phyloP scores from a whole-genome alignment of 352 stramenopile genomes.

The Globisporangium recalcitrans region DNA sequence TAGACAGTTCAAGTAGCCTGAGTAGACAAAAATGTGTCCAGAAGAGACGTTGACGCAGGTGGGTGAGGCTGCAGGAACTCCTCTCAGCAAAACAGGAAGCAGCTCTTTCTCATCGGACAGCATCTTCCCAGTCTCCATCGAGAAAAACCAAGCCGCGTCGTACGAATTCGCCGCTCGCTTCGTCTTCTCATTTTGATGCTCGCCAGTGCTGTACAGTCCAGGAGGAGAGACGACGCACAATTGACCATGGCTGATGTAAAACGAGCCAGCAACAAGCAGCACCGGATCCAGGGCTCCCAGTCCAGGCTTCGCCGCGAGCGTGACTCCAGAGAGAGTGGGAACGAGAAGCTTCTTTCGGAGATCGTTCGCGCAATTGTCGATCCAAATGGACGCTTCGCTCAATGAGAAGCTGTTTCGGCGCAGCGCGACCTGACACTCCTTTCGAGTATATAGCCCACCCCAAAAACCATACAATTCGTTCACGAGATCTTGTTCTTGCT shows the following conservation, averaged over 20 bases:
- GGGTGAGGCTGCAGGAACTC: conserved; percentile 56
- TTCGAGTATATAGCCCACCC: conserved; percentile 50
- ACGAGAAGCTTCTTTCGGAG: conserved; percentile 41
- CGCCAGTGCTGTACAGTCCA: conserved; percentile 39
- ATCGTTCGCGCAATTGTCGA: conserved; percentile 38
- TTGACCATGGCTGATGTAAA: conserved; percentile 52
- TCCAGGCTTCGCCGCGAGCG: conserved; percentile 27
- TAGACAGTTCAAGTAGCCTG: conserved; percentile 60
- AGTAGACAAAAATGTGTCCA: conserved; percentile 61
- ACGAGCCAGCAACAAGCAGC: conserved; percentile 64
- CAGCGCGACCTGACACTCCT: conserved; percentile 59
- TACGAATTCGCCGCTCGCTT: conserved; percentile 42
- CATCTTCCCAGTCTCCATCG: conserved; percentile 33
- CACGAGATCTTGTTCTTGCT: conserved; percentile 27
- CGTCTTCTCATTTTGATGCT: conserved; percentile 31
- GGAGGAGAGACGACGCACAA: conserved; percentile 65
- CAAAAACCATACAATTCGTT: conserved; percentile 47
- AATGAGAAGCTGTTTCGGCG: conserved; percentile 38
- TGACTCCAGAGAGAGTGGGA: conserved; percentile 28
- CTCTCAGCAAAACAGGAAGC: conserved; percentile 44
- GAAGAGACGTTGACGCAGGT: conserved; percentile 44
- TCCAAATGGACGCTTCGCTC: conserved; percentile 37
- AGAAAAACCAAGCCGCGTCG: conserved; percentile 75
- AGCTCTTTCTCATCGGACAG: conserved; percentile 19
- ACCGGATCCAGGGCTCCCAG: conserved; percentile 53